Evolutionary conservation across 768 basidiomycete species (phyloP), one percentile per base, ranked within the genome.

Genomic region (Tylopilus cervinicoccineus): DNA sequence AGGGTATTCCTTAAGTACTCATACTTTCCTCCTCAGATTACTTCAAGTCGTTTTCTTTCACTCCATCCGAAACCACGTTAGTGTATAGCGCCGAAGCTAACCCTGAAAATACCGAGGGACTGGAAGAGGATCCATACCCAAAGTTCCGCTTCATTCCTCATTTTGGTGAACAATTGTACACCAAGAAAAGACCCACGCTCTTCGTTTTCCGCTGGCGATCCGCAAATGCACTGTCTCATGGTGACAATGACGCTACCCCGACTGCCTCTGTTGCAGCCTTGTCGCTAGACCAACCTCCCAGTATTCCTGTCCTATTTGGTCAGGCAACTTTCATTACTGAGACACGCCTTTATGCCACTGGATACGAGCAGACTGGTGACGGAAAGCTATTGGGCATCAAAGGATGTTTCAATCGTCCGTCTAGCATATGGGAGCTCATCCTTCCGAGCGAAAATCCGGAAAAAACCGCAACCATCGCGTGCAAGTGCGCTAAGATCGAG

Each of bases 81-180:
- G 55, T 84, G 13, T 88, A 87, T 52, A 72, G 74, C 4, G 86
- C 84, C 3, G 86, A 87, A 57, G 72, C 64, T 0, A 80, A 77
- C 14, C 46, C 54, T 6, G 52, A 52, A 4, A 43, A 46, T 6
- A 26, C 33, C 5, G 54, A 53, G 23, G 52, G 47, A 10, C 66
- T 66, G 5, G 60, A 63, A 17, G 49, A 56, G 5, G 57, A 59
- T 38, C 54, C 58, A 19, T 64, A 67, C 52, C 58, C 57, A 23
- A 77, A 77, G 45, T 86, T 80, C 52, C 66, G 71, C 22, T 88
- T 76, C 60, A 68, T 57, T 1, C 83, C 85, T 5, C 71, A 76
- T 38, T 79, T 85, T 50, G 87, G 86, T 0, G 86, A 89, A 63
- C 74, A 74, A 6, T 59, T 84, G n/a, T 60, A 62, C 5, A 76